Evolutionary conservation across 163 green algal genomes (phyloP).

Genomic region (Chlorella variabilis): DNA sequence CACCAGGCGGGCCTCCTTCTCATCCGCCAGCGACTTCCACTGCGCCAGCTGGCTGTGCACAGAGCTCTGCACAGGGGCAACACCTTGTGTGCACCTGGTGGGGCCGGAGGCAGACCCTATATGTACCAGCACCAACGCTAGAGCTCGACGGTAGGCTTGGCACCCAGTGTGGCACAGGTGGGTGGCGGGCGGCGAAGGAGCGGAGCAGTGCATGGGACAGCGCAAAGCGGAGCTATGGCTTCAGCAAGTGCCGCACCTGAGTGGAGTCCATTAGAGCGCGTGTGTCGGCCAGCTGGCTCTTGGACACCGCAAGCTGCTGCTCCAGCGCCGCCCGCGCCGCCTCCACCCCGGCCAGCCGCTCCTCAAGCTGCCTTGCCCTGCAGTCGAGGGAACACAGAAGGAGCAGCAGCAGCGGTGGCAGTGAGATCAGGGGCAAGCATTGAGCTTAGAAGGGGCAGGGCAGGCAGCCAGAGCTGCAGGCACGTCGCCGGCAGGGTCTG

Average conservation of each 20-base stretch:
- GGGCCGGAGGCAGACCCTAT: background rate
- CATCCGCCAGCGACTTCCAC: constrained; percentile 29
- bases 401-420: background rate
- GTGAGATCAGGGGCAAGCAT: no score
- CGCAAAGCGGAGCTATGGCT: background rate
- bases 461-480: no score
- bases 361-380: constrained; percentile 23
- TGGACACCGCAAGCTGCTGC: constrained; percentile 30
- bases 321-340: constrained; percentile 12
- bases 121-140: no score
- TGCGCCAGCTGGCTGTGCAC: constrained; percentile 34
- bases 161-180: no score
- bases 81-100: background rate
- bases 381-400: background rate
- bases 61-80: constrained; percentile 1
- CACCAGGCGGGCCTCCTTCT: constrained; percentile 29
- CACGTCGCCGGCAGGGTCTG: no score
- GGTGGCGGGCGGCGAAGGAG: no score
- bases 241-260: constrained; percentile 6
- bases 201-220: no score
- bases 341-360: background rate
- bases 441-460: no score
- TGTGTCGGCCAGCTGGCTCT: constrained; percentile 31
- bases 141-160: no score
- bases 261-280: constrained; percentile 36